Conservation (phyloP, 164 flowering plant species). For the Protea cynaroides region DNA sequence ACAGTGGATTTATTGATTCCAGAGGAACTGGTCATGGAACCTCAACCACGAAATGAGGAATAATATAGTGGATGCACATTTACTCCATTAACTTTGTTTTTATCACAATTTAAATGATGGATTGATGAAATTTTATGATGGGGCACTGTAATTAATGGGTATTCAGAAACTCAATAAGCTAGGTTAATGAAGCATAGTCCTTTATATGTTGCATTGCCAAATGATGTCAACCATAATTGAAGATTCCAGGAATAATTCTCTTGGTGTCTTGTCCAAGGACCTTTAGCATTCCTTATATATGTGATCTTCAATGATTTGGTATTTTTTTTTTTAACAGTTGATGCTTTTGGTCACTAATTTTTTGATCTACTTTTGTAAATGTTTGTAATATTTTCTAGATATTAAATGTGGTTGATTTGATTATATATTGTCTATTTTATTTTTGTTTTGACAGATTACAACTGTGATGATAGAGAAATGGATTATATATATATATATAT, state of each 20-base stretch:
- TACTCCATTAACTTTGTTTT: constrained; percentile 5
- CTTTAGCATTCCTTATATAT: too few relatives aligned
- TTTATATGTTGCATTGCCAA: not conserved
- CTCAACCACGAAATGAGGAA: constrained; percentile 12
- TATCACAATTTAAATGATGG: constrained; percentile 8
- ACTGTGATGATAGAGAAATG: too few relatives aligned
- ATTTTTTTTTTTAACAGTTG: too few relatives aligned
- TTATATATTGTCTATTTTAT: too few relatives aligned
- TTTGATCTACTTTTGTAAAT: too few relatives aligned
- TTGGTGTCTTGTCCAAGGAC: too few relatives aligned
- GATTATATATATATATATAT: too few relatives aligned
- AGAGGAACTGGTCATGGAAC: constrained; percentile 4
- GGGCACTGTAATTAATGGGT: not conserved
- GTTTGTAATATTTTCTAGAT: too few relatives aligned
- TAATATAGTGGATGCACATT: constrained; percentile 2
- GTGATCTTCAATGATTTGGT: too few relatives aligned
- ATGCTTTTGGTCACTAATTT: too few relatives aligned
- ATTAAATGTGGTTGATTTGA: too few relatives aligned
- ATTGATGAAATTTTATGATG: not conserved
- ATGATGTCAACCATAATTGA: not conserved
- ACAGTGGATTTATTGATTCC: not conserved
- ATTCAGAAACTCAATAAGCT: constrained; percentile 2
- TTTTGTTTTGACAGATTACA: too few relatives aligned
- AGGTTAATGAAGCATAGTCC: not conserved
- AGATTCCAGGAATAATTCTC: not conserved